A percentile compares a stretch with the other conserved stretches of the same genome.
Evolutionary conservation across 2,329 filamentous ascomycete species (phyloP).

Genomic region (Plenodomus tracheiphilus): DNA sequence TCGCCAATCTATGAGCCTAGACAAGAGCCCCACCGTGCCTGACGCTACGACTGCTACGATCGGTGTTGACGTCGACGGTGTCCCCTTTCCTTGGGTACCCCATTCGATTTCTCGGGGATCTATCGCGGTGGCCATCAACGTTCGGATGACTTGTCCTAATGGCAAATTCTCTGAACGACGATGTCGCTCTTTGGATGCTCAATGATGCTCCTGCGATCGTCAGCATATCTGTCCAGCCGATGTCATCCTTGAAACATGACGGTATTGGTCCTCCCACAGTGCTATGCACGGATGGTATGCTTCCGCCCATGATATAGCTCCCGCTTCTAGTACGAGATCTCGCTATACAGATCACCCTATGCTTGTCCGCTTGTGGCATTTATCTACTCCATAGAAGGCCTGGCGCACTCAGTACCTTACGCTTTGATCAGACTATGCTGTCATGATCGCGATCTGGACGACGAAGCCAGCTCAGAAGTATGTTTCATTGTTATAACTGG

Average conservation of each 20-base stretch:
- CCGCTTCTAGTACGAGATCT: constrained; percentile 11
- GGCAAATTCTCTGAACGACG: too few species aligned
- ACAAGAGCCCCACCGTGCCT: constrained; percentile 21
- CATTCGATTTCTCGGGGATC: too few species aligned
- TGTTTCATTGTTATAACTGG: neutral
- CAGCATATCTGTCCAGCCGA: neutral
- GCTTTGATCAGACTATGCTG: constrained; percentile 19
- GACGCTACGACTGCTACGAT: constrained; percentile 28
- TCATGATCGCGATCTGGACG: constrained; percentile 16
- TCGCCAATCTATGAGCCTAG: constrained; percentile 21
- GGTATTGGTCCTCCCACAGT: neutral
- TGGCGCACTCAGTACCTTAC: constrained; percentile 3
- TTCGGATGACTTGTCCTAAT: neutral
- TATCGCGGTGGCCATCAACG: too few species aligned
- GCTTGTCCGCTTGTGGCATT: constrained; percentile 9
- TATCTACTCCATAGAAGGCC: constrained; percentile 7
- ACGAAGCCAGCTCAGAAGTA: neutral
- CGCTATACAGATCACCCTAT: constrained; percentile 15
- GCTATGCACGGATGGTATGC: neutral
- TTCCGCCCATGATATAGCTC: constrained; percentile 11
- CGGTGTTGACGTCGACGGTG: constrained; percentile 26
- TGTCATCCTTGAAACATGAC: neutral
- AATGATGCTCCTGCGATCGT: neutral
- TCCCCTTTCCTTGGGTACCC: neutral
- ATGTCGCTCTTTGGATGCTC: neutral